Base-by-base conservation (phyloP, 2,329 filamentous ascomycete species). In the Leptographium galeiforme region DNA sequence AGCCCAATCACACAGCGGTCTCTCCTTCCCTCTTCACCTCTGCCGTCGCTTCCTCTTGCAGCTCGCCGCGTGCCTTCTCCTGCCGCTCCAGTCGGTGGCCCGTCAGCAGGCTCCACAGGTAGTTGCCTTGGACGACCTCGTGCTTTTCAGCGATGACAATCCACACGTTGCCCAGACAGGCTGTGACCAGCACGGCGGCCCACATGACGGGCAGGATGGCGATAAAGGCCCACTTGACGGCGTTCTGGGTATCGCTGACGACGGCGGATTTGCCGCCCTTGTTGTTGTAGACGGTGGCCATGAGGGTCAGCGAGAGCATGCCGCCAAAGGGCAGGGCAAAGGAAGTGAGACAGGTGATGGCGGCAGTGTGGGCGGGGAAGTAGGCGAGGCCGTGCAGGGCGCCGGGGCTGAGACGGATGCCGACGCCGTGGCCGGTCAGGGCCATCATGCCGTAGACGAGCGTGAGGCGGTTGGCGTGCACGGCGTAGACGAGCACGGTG, bases 241-340 rank as follows among this genome's bases (percentile, higher is more conserved):
- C 81, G 55, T 70, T 72, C 57, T 60, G 46, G n/a, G 33, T 44
- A 6, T 51, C 43, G 13, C 16, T 39, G 16, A 41, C 13, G 41
- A 14, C 8, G n/a, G n/a, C 41, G 38, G 19, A 11, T 3, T 11
- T 30, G 18, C 18, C 18, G 8, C 41, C n/a, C 3, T 50, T 67
- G 56, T 85, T 85, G 61, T 84, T 84, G 64, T 85, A 85, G 1
- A 86, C 81, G 10, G 77, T 74, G 14, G 80, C 75, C 82, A 86
- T 85, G 60, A 86, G 73, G 0, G 82, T 83, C 47, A 85, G 69
- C 0, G 76, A 77, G 3, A 86, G 64, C 0, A 81, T 84, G 13
- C 83, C 82, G 4, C 84, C 82, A 30, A 87, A 76, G 0, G 80
- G 78, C 16, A 77, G 55, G 2, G 79, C 73, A 52, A 86, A 78